Evolutionary conservation across 208 protist species (phyloP).

Genomic region (Leishmania martiniquensis): DNA sequence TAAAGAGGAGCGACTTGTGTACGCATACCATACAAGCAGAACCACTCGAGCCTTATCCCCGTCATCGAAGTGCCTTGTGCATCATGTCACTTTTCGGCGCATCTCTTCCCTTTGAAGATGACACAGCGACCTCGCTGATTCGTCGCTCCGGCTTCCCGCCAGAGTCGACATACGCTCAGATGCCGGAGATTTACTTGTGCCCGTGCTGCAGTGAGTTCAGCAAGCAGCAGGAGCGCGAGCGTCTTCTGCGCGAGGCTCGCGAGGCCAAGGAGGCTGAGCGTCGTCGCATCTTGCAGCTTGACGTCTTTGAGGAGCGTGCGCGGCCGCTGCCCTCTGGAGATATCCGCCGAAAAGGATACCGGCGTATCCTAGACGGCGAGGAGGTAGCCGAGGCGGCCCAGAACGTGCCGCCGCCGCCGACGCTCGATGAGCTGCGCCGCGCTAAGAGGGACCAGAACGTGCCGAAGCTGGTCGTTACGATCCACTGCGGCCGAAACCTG

Average conservation of each 20-base stretch:
- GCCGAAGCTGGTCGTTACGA: constrained; percentile 83
- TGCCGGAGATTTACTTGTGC: constrained; percentile 83
- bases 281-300: constrained; percentile 78
- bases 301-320: constrained; percentile 90
- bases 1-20: constrained; percentile 7
- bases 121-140: constrained; percentile 88
- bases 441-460: constrained; percentile 45
- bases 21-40: background rate
- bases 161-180: constrained; percentile 78
- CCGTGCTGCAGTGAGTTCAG: constrained; percentile 84
- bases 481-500: constrained; percentile 85
- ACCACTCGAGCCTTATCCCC: background rate
- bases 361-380: constrained; percentile 50
- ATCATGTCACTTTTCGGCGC: constrained; percentile 88
- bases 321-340: constrained; percentile 47
- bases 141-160: constrained; percentile 84
- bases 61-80: background rate
- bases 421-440: constrained; percentile 66
- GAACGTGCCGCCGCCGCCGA: constrained; percentile 72
- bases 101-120: constrained; percentile 85
- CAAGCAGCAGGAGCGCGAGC: constrained; percentile 60
- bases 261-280: constrained; percentile 75
- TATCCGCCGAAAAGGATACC: constrained; percentile 44
- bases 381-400: constrained; percentile 31
- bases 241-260: constrained; percentile 52